Conservation (phyloP, 2,329 filamentous ascomycete genomes). For the Pseudogymnoascus destructans region DNA sequence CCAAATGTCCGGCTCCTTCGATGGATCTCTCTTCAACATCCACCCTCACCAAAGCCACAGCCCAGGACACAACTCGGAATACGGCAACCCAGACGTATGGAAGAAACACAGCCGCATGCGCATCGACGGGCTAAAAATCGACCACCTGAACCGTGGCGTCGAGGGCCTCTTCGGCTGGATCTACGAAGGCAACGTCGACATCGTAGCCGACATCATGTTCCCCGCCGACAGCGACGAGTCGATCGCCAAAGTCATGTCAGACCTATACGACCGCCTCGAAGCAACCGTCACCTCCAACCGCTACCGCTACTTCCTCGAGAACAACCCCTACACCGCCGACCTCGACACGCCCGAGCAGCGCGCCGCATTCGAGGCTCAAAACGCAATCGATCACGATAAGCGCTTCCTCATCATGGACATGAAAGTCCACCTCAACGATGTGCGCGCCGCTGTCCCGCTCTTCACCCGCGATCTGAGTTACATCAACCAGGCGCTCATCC, state of each 20-base stretch:
- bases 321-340: conserved; percentile 27
- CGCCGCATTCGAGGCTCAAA: conserved; percentile 20
- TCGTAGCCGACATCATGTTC: conserved; percentile 90
- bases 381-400: conserved; percentile 40
- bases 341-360: conserved; percentile 20
- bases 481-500: conserved; percentile 86
- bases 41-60: conserved; percentile 86
- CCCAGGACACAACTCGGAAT: conserved; percentile 49
- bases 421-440: conserved; percentile 87
- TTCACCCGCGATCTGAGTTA: conserved; percentile 90
- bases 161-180: conserved; percentile 97
- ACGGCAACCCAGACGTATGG: conserved; percentile 62
- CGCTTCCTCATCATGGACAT: conserved; percentile 88
- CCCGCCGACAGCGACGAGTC: conserved; percentile 78
- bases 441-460: conserved; percentile 80
- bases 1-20: conserved; percentile 90
- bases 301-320: conserved; percentile 46
- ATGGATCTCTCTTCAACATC: conserved; percentile 93
- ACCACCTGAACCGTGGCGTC: conserved; percentile 87
- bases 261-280: conserved; percentile 93
- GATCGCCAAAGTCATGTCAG: conserved; percentile 87
- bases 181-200: conserved; percentile 90
- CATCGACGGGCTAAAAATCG: conserved; percentile 87
- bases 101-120: conserved; percentile 90
- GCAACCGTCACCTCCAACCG: conserved; percentile 75